Evolutionary conservation across 1,284 basidiomycete genomes (phyloP).

Genomic region (Taiwanofungus camphoratus): DNA sequence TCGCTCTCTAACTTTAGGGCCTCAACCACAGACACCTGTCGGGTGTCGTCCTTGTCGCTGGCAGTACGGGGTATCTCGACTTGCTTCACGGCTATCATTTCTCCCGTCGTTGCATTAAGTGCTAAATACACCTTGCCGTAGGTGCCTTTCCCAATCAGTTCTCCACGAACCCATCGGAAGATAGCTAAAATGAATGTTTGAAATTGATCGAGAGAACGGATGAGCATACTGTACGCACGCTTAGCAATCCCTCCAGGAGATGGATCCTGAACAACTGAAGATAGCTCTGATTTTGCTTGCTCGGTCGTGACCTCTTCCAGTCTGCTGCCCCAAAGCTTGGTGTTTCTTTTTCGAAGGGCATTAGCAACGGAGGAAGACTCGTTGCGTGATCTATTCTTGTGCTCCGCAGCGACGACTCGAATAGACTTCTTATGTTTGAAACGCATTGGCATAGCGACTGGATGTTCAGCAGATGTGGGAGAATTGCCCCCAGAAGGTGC

Average conservation of each 20-base stretch:
- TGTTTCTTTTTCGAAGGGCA: slow-evolving; percentile 76
- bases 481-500: slow-evolving; percentile 72
- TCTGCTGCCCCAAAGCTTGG: slow-evolving; percentile 93
- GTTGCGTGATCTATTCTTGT: slow-evolving; percentile 56
- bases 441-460: slow-evolving; percentile 33
- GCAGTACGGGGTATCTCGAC: slow-evolving; percentile 91
- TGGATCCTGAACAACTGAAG: slow-evolving; percentile 45
- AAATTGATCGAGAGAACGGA: slow-evolving; percentile 7
- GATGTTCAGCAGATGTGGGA: slow-evolving; percentile 63
- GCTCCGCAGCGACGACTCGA: slow-evolving; percentile 83
- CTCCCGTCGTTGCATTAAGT: slow-evolving; percentile 95
- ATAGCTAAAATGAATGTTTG: slow-evolving; percentile 49
- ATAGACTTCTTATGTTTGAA: slow-evolving; percentile 81
- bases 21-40: slow-evolving; percentile 84
- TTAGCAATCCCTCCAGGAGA: slow-evolving; percentile 48
- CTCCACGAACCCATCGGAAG: slow-evolving; percentile 98
- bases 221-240: slow-evolving; percentile 43
- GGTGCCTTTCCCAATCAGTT: slow-evolving; percentile 94
- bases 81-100: slow-evolving; percentile 99
- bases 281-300: slow-evolving; percentile 44
- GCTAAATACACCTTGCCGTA: slow-evolving; percentile 96
- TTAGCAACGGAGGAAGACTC: slow-evolving; percentile 43
- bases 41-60: slow-evolving; percentile 83
- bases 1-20: slow-evolving; percentile 94
- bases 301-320: slow-evolving; percentile 89